Conservation (phyloP, 106 monocot genomes). For the Phalaenopsis equestris region DNA sequence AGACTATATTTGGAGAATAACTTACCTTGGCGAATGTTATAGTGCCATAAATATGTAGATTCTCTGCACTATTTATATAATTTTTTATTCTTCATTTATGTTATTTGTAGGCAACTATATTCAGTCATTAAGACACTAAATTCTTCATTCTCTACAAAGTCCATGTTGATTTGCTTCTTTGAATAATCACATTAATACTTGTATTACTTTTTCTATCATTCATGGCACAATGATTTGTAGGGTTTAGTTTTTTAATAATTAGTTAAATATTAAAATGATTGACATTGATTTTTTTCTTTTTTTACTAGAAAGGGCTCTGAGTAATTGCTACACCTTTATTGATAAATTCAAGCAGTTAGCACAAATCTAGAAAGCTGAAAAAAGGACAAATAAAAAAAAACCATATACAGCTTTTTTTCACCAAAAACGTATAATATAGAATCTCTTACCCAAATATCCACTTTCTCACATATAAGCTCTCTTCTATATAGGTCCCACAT, state of each 20-base stretch:
- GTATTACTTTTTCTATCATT: neutral
- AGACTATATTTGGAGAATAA: neutral
- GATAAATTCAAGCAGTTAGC: neutral
- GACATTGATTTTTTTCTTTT: neutral
- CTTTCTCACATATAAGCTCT: constrained; percentile 97
- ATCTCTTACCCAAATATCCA: constrained; percentile 90
- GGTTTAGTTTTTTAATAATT: neutral
- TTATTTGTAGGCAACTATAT: neutral
- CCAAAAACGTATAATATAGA: neutral
- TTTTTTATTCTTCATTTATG: neutral
- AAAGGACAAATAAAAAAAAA: neutral
- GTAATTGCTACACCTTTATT: neutral
- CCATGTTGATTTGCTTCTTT: too few relatives aligned
- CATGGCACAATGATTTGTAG: neutral
- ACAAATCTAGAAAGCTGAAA: neutral
- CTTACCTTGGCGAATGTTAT: too few relatives aligned
- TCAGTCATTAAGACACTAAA: neutral
- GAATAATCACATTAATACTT: too few relatives aligned
- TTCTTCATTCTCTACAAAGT: neutral
- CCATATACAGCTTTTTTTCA: neutral
- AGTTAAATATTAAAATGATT: neutral
- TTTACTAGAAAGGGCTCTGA: neutral
- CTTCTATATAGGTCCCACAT: constrained; percentile 98
- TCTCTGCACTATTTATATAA: neutral
- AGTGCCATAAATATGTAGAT: too few relatives aligned